Percentiles rank a stretch among this genome's conserved stretches.
Evolutionary conservation across 208 protist genomes (phyloP).

Genomic region (Borovskyia barvae): DNA sequence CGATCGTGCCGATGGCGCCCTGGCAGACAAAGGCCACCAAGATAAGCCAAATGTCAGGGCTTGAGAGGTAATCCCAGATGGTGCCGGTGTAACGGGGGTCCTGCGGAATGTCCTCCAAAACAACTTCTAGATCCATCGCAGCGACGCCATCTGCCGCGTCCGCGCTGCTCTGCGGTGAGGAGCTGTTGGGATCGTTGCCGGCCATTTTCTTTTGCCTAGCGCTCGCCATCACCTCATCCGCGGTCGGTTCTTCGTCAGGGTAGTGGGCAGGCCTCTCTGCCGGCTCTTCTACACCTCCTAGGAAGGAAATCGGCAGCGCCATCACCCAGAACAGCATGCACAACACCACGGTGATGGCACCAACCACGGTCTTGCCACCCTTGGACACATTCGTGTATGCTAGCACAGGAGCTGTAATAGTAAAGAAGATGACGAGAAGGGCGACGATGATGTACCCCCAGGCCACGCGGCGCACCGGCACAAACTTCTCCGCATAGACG

Average conservation of each 20-base stretch:
- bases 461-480: slow-evolving; percentile 48
- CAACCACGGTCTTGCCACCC: slow-evolving; percentile 22
- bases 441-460: slow-evolving; percentile 50
- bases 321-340: slow-evolving; percentile 43
- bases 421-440: slow-evolving; percentile 53
- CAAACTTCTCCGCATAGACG: slow-evolving; percentile 49
- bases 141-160: background rate
- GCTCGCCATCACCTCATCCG: background rate
- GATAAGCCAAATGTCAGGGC: slow-evolving; percentile 52
- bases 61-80: slow-evolving; percentile 31
- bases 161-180: background rate
- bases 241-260: slow-evolving; percentile 11
- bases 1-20: slow-evolving; percentile 47
- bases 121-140: background rate
- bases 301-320: slow-evolving; percentile 42
- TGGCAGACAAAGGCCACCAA: slow-evolving; percentile 54
- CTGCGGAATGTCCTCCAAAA: slow-evolving; percentile 32
- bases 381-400: slow-evolving; percentile 41
- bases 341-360: slow-evolving; percentile 43
- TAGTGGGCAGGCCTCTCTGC: background rate
- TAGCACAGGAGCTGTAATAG: slow-evolving; percentile 42
- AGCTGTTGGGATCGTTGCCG: slow-evolving; percentile 7
- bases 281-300: slow-evolving; percentile 56
- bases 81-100: slow-evolving; percentile 58
- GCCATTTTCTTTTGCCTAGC: background rate